Evolutionary conservation across 345 rosid genomes (phyloP).

Genomic region (Eucalyptus erythrocorys): DNA sequence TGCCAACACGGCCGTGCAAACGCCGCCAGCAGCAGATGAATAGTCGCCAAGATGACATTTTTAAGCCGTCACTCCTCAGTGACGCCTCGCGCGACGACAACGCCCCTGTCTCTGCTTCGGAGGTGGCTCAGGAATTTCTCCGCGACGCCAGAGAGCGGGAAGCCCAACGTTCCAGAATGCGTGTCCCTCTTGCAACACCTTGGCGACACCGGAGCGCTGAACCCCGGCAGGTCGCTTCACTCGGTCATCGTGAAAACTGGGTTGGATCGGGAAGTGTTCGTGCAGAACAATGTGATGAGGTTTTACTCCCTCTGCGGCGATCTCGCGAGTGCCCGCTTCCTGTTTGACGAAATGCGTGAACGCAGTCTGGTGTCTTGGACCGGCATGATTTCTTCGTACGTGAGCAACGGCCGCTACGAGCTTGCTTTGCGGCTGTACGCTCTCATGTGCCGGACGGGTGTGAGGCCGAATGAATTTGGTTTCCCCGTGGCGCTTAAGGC

Average conservation of each 20-base stretch:
- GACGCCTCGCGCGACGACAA: not conserved
- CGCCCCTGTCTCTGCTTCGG: not conserved
- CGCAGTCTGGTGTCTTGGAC: not conserved
- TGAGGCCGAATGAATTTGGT: not conserved
- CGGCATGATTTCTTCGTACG: not conserved
- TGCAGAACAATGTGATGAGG: not conserved
- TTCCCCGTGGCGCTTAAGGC: not conserved
- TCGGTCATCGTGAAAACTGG: not conserved
- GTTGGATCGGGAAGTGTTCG: not conserved
- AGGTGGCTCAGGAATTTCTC: not conserved
- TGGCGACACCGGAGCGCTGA: not conserved
- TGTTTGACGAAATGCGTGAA: constrained; percentile 17
- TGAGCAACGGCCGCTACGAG: not conserved
- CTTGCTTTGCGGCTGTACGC: not conserved
- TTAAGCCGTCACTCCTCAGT: not conserved
- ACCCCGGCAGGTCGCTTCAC: not conserved
- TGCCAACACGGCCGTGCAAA: not conserved
- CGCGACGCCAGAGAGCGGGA: not conserved
- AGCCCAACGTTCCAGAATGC: not conserved
- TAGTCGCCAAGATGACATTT: not conserved
- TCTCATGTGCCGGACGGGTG: not conserved
- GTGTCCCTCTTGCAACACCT: not conserved
- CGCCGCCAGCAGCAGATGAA: not conserved
- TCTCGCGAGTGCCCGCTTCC: not conserved
- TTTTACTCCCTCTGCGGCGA: not conserved